phyloP scores from a whole-genome alignment of 495 filamentous ascomycete genomes.

The Xylaria bambusicola region DNA sequence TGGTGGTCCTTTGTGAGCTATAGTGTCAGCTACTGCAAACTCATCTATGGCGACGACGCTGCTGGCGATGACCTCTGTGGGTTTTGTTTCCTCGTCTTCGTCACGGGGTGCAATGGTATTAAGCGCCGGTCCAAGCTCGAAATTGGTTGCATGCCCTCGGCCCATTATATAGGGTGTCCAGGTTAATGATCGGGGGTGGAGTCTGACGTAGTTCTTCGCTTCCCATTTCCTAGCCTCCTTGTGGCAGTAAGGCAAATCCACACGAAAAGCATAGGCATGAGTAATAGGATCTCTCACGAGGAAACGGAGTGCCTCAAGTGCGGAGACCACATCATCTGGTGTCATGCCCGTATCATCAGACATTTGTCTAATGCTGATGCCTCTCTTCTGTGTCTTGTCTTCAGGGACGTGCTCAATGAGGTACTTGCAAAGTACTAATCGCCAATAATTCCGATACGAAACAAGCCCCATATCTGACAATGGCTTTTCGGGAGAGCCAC shows the following conservation, averaged over 20 bases:
- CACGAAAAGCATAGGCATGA: conserved; percentile 80
- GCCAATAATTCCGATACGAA: conserved; percentile 97
- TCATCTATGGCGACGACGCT: conserved; percentile 37
- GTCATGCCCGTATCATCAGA: conserved; percentile 94
- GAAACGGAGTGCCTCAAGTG: conserved; percentile 83
- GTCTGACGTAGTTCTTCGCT: conserved; percentile 77
- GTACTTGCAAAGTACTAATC: conserved; percentile 76
- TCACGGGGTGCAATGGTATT: conserved; percentile 87
- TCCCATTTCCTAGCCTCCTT: conserved; percentile 87
- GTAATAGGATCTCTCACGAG: conserved; percentile 89
- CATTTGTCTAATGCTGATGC: conserved; percentile 73
- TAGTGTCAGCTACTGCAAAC: conserved; percentile 25
- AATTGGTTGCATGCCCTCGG: conserved; percentile 75
- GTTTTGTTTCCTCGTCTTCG: conserved; percentile 60
- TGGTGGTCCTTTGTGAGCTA: conserved; percentile 17
- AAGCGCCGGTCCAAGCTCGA: conserved; percentile 78
- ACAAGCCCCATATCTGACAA: conserved; percentile 97
- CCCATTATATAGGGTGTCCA: conserved; percentile 99
- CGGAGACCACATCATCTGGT: conserved; percentile 92
- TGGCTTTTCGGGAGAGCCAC: conserved; percentile 94
- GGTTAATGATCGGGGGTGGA: conserved; percentile 78
- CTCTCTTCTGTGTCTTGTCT: conserved; percentile 58
- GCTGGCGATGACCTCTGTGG: conserved; percentile 31
- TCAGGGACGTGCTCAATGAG: conserved; percentile 54
- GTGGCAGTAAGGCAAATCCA: conserved; percentile 78